These are phyloP conservation scores for Capsicum pubescens DNA, from an alignment of 257 asterid species.

Conservation along the genomic window DNA sequence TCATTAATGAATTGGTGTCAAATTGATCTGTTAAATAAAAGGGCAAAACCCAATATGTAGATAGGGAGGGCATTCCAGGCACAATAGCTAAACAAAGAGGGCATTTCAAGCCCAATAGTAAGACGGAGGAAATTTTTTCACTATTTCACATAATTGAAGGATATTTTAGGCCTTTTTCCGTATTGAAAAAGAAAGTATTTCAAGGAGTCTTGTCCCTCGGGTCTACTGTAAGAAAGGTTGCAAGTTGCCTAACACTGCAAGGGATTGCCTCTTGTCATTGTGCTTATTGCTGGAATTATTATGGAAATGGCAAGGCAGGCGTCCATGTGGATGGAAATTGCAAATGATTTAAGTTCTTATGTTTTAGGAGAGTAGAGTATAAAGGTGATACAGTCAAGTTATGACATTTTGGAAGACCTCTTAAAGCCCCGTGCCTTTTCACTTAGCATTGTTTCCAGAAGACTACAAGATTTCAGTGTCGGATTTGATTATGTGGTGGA, in stretches of 20 bases:
- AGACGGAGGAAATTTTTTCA: too few species aligned
- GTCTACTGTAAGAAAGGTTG: not conserved
- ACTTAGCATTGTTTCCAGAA: slow-evolving; percentile 12
- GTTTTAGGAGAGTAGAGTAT: not conserved
- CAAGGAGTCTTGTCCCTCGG: not conserved
- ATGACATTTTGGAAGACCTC: not conserved
- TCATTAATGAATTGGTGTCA: too few species aligned
- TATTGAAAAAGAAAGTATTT: not conserved
- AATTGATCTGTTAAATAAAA: too few species aligned
- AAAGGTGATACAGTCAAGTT: not conserved
- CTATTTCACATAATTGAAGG: too few species aligned
- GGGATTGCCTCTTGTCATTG: slow-evolving; percentile 20
- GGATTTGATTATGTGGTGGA: not conserved
- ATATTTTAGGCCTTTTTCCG: too few species aligned
- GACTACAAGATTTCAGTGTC: not conserved
- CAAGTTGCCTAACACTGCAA: not conserved
- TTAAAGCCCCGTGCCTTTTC: not conserved
- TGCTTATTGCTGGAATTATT: not conserved
- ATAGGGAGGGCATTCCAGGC: too few species aligned
- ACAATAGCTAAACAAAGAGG: too few species aligned
- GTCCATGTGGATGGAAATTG: not conserved
- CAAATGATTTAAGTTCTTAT: not conserved
- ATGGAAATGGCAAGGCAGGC: not conserved
- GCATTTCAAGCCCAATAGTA: too few species aligned
- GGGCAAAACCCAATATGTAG: too few species aligned